Conservation (phyloP, 495 filamentous ascomycete species). For the Antarctomyces pellizariae region DNA sequence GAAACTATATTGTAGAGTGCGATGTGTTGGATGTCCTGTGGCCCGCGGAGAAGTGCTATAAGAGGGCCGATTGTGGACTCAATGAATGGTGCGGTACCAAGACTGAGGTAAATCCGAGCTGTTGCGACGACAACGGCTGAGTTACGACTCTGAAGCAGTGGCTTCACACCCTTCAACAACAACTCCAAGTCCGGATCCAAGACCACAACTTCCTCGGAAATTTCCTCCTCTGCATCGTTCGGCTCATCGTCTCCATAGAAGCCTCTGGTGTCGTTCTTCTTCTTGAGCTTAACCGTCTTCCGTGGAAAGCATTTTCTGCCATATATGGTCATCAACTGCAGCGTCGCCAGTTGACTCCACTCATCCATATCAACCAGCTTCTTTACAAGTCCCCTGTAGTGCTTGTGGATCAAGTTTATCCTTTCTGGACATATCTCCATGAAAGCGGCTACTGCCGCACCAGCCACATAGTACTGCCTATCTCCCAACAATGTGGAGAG, state of each 20-base stretch:
- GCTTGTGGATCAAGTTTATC: conserved; percentile 70
- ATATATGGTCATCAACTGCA: conserved; percentile 64
- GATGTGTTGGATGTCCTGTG: conserved; percentile 68
- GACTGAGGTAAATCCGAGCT: conserved; percentile 58
- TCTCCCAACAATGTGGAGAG: conserved; percentile 58
- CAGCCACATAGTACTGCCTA: conserved; percentile 83
- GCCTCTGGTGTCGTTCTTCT: conserved; percentile 25
- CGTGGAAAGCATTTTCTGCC: conserved; percentile 73
- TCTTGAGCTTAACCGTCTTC: conserved; percentile 29
- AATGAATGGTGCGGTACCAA: conserved; percentile 55
- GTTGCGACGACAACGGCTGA: conserved; percentile 80
- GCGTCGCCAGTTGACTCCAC: conserved; percentile 72
- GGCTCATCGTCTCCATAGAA: conserved; percentile 57
- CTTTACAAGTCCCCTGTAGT: conserved; percentile 60
- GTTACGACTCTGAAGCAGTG: conserved; percentile 79
- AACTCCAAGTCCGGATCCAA: conserved; percentile 70
- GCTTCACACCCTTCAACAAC: conserved; percentile 53
- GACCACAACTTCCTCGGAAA: conserved; percentile 28
- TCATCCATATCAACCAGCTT: conserved; percentile 98
- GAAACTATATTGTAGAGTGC: conserved; percentile 85
- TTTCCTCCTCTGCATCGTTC: conserved; percentile 19
- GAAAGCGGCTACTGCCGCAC: conserved; percentile 74
- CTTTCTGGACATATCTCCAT: conserved; percentile 70
- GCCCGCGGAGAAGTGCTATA: conserved; percentile 58
- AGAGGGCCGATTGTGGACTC: conserved; percentile 54